Percentiles rank a stretch among this genome's conserved stretches.
Evolutionary conservation across 1,284 basidiomycete genomes (phyloP).

Genomic region (Boletus putidus): DNA sequence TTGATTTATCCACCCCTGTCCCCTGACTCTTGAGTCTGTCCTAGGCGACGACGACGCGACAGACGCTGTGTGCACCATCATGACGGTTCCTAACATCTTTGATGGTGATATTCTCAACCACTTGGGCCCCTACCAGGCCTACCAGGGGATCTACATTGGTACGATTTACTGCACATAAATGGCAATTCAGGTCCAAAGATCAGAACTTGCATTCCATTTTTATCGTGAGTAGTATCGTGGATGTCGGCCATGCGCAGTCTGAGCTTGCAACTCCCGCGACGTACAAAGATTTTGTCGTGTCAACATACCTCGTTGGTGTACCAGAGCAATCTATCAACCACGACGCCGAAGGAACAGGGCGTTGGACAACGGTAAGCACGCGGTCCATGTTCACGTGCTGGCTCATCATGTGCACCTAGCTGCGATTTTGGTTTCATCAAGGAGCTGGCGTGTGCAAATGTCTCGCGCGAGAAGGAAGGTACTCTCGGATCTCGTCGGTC

Average conservation of each 20-base stretch:
- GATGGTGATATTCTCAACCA: conserved; percentile 49
- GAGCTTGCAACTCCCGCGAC: not conserved
- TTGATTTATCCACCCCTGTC: not conserved
- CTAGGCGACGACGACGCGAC: conserved; percentile 49
- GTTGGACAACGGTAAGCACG: not conserved
- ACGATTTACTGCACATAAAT: conserved; percentile 47
- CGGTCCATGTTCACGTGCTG: conserved; percentile 1
- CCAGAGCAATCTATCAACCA: not conserved
- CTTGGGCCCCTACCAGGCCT: conserved; percentile 57
- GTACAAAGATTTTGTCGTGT: not conserved
- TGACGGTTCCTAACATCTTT: conserved; percentile 47
- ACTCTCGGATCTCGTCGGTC: conserved; percentile 1
- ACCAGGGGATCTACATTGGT: conserved; percentile 54
- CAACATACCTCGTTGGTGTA: not conserved
- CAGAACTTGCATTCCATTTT: conserved; percentile 1
- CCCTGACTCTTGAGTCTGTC: not conserved
- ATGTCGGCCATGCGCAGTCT: not conserved
- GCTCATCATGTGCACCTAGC: not conserved
- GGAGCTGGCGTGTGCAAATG: not conserved
- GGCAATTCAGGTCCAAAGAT: not conserved
- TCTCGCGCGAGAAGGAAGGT: not conserved
- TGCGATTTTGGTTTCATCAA: not conserved
- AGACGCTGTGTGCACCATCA: conserved; percentile 48
- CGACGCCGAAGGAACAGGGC: not conserved
- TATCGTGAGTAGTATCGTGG: conserved; percentile 1